These are phyloP conservation scores for Kwoniella shivajii DNA, from an alignment of 1,284 basidiomycete species.

Conservation along the genomic window DNA sequence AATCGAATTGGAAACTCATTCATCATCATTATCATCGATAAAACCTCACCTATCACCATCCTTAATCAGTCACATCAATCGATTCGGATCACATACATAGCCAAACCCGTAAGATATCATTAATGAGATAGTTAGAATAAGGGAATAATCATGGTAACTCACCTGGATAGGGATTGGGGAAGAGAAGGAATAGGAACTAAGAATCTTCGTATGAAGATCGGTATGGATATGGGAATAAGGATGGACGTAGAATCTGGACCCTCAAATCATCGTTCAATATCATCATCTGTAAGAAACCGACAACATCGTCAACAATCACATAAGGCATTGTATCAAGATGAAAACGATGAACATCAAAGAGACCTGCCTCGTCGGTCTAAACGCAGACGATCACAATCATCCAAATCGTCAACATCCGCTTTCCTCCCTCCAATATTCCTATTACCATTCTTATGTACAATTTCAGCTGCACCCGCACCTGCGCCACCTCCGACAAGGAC, in stretches of 20 bases:
- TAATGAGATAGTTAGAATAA: slow-evolving; percentile 1
- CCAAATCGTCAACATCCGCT: not conserved
- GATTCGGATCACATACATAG: too few species aligned
- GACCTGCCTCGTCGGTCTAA: too few species aligned
- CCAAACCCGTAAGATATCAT: not conserved
- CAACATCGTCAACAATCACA: too few species aligned
- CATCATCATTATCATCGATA: too few species aligned
- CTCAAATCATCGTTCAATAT: not conserved
- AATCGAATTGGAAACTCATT: too few species aligned
- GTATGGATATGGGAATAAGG: not conserved
- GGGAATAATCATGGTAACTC: not conserved
- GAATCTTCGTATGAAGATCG: not conserved
- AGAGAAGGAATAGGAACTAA: slow-evolving; percentile 13
- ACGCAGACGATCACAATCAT: not conserved
- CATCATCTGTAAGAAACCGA: too few species aligned
- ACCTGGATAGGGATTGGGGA: slow-evolving; percentile 12
- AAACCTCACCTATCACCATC: too few species aligned
- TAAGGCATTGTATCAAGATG: too few species aligned
- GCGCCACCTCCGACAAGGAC: slow-evolving; percentile 5
- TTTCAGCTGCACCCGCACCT: slow-evolving; percentile 9
- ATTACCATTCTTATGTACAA: slow-evolving; percentile 8
- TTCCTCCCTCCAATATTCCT: slow-evolving; percentile 12
- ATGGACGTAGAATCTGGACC: slow-evolving; percentile 6
- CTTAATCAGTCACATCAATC: too few species aligned
- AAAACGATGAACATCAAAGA: not conserved